A percentile compares a stretch with the other conserved stretches of the same genome.
Evolutionary conservation across 2,329 filamentous ascomycete genomes (phyloP).

Genomic region (Alternaria sp.): DNA sequence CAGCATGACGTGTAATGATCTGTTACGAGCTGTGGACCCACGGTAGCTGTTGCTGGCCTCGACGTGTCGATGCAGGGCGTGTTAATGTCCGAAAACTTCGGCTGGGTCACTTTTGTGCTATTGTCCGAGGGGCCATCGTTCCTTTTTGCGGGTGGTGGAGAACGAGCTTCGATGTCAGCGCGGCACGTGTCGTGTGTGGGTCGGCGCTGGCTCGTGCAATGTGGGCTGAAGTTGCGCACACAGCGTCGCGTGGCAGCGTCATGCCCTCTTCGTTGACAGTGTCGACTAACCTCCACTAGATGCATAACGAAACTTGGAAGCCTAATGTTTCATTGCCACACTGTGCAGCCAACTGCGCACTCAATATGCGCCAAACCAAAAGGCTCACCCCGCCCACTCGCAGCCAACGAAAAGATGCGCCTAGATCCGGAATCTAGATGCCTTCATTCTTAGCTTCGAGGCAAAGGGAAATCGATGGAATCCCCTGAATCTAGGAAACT

Average conservation of each 20-base stretch:
- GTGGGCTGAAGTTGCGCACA: conserved; percentile 1
- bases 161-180: background rate
- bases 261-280: background rate
- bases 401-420: conserved; percentile 1
- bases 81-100: conserved; percentile 1
- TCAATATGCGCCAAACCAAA: background rate
- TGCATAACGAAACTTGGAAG: conserved; percentile 2
- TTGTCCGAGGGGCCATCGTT: conserved; percentile 5
- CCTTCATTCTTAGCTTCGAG: background rate
- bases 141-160: conserved; percentile 4
- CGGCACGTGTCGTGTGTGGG: conserved; percentile 4
- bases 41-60: conserved; percentile 1
- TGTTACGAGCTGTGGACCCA: conserved; percentile 1
- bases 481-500: background rate
- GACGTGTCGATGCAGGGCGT: conserved; percentile 13
- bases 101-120: background rate
- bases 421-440: conserved; percentile 2
- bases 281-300: background rate
- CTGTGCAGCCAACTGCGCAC: background rate
- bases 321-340: background rate
- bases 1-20: conserved; percentile 11
- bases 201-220: background rate
- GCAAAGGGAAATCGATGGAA: background rate
- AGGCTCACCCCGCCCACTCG: background rate
- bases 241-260: conserved; percentile 1